Conservation (phyloP, 257 asterid genomes). For the Solanum dulcamara region DNA sequence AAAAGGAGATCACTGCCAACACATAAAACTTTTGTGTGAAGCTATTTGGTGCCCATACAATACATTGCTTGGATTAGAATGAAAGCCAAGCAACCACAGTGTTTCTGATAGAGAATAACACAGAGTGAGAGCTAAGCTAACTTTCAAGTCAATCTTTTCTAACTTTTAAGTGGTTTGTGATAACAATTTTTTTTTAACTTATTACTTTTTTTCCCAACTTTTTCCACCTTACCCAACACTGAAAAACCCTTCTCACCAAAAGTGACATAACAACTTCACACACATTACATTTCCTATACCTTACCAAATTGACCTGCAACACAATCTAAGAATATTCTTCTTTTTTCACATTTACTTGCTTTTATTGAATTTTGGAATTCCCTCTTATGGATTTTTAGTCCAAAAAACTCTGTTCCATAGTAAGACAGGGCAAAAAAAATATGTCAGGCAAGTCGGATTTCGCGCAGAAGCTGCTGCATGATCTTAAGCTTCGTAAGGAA, state of each 20-base stretch:
- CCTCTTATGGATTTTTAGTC: background rate
- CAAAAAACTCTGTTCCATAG: background rate
- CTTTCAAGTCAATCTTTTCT: conserved; percentile 25
- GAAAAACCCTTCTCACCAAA: conserved; percentile 23
- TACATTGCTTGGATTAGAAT: conserved; percentile 32
- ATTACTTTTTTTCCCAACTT: background rate
- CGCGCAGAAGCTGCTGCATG: conserved; percentile 79
- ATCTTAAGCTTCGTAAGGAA: conserved; percentile 70
- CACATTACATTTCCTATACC: conserved; percentile 6
- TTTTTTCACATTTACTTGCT: conserved; percentile 5
- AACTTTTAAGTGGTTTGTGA: conserved; percentile 2
- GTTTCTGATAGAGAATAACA: background rate
- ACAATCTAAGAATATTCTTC: conserved; percentile 19
- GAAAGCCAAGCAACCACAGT: conserved; percentile 9
- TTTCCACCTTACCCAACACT: conserved; percentile 18
- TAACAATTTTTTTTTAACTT: background rate
- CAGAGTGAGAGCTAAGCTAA: conserved; percentile 8
- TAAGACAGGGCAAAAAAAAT: background rate
- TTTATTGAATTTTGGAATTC: background rate
- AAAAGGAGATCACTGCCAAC: background rate
- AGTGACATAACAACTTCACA: conserved; percentile 4
- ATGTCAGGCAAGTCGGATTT: conserved; percentile 66
- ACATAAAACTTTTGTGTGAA: background rate
- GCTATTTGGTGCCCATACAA: background rate
- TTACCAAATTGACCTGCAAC: conserved; percentile 9